Base-by-base conservation (phyloP, 2,329 filamentous ascomycete genomes). In the Arthrobotrys sphaeroides region DNA sequence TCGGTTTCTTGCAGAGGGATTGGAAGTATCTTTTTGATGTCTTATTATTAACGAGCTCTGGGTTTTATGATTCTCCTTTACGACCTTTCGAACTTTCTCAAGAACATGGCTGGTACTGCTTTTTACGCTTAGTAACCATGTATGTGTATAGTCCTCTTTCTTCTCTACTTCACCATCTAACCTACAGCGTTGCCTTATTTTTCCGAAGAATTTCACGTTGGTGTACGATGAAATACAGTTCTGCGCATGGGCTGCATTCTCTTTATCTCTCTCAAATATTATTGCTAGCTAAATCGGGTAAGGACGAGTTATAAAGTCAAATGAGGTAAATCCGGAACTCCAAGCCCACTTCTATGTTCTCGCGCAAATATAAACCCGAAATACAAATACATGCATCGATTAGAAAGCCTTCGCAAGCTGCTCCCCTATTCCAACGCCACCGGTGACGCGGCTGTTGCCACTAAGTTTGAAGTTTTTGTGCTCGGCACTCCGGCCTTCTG, bases 31-130 rank as follows among this genome's bases (percentile, higher is more conserved):
- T 51, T 65, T 68, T 55, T 60, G 10, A 40, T 36, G 31, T 57
- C 7, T n/a, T 31, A n/a, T 68, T 31, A n/a, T 68, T 74, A 67
- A 74, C 61, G 69, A 73, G 43, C 47, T 24, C 38, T 9, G 3
- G 43, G 33, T 24, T 22, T 64, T 16, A 68, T 60, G 72, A 69
- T 53, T 22, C 45, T 62, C 22, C 42, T 67, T 57, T 68, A 40
- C n/a, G n/a, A n/a, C 42, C 31, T 59, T 61, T 16, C 36, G 20
- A 5, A 20, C 13, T 28, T 20, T 51, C n/a, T 26, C n/a, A 42
- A 36, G 13, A 70, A 28, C 43, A 70, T 64, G 57, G 55, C 47
- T 49, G 28, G 26, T 45, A 47, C 36, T 31, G 24, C n/a, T 22
- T 13, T 24, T 36, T 36, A n/a, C n/a, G n/a, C 38, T 51, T 18